Conservation (phyloP, 2,329 filamentous ascomycete genomes). For the Fusarium floridanum region DNA sequence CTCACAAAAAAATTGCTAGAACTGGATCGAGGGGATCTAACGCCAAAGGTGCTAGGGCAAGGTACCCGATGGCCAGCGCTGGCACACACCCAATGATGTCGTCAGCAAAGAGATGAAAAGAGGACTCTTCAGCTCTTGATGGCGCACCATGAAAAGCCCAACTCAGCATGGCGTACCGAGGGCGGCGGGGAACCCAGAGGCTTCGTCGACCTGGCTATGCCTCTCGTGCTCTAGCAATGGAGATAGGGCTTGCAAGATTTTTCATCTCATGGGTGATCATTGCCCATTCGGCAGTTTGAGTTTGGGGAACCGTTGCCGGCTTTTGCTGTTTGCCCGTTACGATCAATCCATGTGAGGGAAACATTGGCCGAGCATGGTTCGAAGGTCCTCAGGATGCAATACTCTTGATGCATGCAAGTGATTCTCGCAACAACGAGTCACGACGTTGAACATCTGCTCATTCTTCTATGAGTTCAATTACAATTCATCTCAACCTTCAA, state of each 20-base stretch:
- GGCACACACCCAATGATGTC: slow-evolving; percentile 17
- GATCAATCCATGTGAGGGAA: not conserved
- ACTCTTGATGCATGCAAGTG: not conserved
- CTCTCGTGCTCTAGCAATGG: slow-evolving; percentile 24
- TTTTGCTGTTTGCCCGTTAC: slow-evolving; percentile 6
- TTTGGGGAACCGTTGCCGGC: slow-evolving; percentile 34
- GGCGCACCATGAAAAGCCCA: not conserved
- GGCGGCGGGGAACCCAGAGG: slow-evolving; percentile 32
- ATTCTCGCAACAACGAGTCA: not conserved
- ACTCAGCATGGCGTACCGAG: slow-evolving; percentile 19
- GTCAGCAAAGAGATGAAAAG: slow-evolving; percentile 31
- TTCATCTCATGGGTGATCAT: slow-evolving; percentile 14
- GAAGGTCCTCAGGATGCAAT: not conserved
- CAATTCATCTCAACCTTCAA: slow-evolving; percentile 23
- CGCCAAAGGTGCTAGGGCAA: slow-evolving; percentile 36
- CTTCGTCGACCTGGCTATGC: slow-evolving; percentile 27
- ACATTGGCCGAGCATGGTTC: slow-evolving; percentile 2
- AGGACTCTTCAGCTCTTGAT: slow-evolving; percentile 20
- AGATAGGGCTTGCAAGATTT: slow-evolving; percentile 33
- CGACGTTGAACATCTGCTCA: not conserved
- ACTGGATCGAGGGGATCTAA: slow-evolving; percentile 35
- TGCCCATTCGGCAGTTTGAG: slow-evolving; percentile 28
- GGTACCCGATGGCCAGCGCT: slow-evolving; percentile 31
- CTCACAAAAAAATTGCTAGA: slow-evolving; percentile 23
- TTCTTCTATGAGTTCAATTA: not conserved